These are phyloP conservation scores for Cyclotella baltica DNA, from an alignment of 108 stramenopile genomes.

Conservation along the genomic window DNA sequence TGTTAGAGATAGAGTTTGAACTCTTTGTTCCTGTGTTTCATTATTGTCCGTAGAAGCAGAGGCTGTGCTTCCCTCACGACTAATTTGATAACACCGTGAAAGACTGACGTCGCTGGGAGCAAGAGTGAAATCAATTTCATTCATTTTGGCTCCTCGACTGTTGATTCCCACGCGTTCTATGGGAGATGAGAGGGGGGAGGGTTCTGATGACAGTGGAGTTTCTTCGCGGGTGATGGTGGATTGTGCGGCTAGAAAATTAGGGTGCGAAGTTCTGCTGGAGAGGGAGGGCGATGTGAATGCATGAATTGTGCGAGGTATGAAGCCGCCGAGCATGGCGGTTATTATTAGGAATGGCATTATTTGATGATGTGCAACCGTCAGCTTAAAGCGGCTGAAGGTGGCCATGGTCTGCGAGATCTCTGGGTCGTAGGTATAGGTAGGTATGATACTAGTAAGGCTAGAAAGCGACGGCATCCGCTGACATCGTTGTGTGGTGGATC, in stretches of 20 bases:
- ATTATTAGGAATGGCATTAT: neutral
- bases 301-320: neutral
- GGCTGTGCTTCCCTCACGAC: neutral
- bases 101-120: conserved; percentile 84
- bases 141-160: conserved; percentile 57
- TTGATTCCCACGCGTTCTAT: conserved; percentile 48
- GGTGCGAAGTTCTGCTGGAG: neutral
- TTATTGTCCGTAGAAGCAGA: neutral
- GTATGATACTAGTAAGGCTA: too few species aligned
- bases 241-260: neutral
- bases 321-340: neutral
- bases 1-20: conserved; percentile 69
- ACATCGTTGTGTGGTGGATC: too few species aligned
- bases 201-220: neutral
- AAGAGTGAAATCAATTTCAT: conserved; percentile 85
- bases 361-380: neutral
- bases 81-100: conserved; percentile 66
- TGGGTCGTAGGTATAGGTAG: too few species aligned
- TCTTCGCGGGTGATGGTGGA: neutral
- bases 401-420: too few species aligned
- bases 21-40: conserved; percentile 27
- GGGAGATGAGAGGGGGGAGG: conserved; percentile 21
- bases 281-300: neutral
- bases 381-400: too few species aligned
- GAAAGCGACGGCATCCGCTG: too few species aligned